Percentiles rank a stretch among this genome's conserved stretches.
phyloP scores from a whole-genome alignment of 495 filamentous ascomycete genomes.

The Chaetomidium leptoderma region DNA sequence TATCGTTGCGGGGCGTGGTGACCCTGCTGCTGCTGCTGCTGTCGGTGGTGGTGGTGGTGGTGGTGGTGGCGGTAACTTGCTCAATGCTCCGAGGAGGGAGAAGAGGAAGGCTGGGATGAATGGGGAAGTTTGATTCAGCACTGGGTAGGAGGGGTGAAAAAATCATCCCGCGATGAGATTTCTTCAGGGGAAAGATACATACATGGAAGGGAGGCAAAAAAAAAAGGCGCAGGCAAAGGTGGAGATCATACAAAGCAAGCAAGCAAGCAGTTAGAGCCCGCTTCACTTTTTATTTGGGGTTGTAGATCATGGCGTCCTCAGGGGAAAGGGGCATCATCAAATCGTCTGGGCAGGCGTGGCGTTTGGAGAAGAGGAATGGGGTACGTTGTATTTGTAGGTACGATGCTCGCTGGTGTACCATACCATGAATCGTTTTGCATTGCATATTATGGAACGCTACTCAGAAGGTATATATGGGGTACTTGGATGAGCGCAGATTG shows the following conservation, averaged over 20 bases:
- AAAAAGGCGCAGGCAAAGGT: not conserved
- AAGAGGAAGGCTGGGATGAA: constrained; percentile 32
- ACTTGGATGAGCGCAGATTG: too few species aligned
- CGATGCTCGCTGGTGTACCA: too few species aligned
- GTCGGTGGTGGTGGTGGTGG: not conserved
- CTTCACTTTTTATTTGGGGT: not conserved
- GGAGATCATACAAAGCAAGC: too few species aligned
- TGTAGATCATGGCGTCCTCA: constrained; percentile 3
- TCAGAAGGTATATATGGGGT: too few species aligned
- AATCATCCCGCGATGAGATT: too few species aligned
- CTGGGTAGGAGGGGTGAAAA: too few species aligned
- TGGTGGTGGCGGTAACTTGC: not conserved
- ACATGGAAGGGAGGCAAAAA: too few species aligned
- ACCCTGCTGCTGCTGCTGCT: constrained; percentile 31
- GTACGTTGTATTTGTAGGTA: not conserved
- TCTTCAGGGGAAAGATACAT: too few species aligned
- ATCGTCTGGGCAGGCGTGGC: constrained; percentile 7
- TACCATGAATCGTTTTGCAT: too few species aligned
- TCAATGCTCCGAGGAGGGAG: constrained; percentile 19
- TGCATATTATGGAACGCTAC: too few species aligned
- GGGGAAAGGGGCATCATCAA: constrained; percentile 1
- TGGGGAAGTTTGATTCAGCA: constrained; percentile 16
- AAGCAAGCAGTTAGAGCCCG: too few species aligned
- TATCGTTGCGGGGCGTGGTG: constrained; percentile 55
- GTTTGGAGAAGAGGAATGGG: not conserved